Percentiles rank a stretch among this genome's conserved stretches.
These are phyloP conservation scores for Colletotrichum aenigma DNA, from an alignment of 2,329 filamentous ascomycete species.

Conservation along the genomic window DNA sequence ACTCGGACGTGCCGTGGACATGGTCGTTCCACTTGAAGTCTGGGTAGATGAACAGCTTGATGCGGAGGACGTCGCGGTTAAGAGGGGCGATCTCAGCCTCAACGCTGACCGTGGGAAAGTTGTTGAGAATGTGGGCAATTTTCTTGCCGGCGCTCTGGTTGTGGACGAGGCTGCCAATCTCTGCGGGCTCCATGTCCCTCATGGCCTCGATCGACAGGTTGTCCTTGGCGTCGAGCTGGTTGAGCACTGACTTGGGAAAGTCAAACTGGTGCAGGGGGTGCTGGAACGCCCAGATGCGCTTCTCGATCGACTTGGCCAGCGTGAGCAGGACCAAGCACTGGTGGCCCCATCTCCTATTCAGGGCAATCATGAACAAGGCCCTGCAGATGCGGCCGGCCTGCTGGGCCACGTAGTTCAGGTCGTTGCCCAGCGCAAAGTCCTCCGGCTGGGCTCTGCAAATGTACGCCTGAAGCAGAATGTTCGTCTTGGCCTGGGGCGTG, in stretches of 20 bases:
- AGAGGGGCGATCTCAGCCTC: conserved; percentile 95
- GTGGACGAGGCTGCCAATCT: conserved; percentile 90
- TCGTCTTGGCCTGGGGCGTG: conserved; percentile 87
- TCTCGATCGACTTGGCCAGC: conserved; percentile 96
- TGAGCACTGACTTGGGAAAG: conserved; percentile 80
- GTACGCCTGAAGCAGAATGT: conserved; percentile 91
- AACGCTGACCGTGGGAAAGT: conserved; percentile 89
- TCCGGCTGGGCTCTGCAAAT: conserved; percentile 88
- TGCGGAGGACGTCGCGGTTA: conserved; percentile 92
- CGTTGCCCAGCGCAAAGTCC: conserved; percentile 91
- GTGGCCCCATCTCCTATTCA: conserved; percentile 94
- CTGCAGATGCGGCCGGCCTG: conserved; percentile 94
- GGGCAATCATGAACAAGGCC: conserved; percentile 94
- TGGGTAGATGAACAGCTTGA: conserved; percentile 83
- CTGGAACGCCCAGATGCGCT: conserved; percentile 91
- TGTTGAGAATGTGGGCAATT: conserved; percentile 80
- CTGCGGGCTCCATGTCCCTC: conserved; percentile 89
- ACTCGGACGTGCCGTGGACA: conserved; percentile 91
- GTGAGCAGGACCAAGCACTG: conserved; percentile 91
- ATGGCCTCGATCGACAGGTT: conserved; percentile 78
- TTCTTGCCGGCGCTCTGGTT: conserved; percentile 87
- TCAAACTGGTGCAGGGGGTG: conserved; percentile 97
- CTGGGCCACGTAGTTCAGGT: conserved; percentile 93
- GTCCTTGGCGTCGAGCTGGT: conserved; percentile 83
- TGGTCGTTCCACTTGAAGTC: conserved; percentile 96